Evolutionary conservation across 768 basidiomycete genomes (phyloP).

Genomic region (Peribolospora kevripleyi): DNA sequence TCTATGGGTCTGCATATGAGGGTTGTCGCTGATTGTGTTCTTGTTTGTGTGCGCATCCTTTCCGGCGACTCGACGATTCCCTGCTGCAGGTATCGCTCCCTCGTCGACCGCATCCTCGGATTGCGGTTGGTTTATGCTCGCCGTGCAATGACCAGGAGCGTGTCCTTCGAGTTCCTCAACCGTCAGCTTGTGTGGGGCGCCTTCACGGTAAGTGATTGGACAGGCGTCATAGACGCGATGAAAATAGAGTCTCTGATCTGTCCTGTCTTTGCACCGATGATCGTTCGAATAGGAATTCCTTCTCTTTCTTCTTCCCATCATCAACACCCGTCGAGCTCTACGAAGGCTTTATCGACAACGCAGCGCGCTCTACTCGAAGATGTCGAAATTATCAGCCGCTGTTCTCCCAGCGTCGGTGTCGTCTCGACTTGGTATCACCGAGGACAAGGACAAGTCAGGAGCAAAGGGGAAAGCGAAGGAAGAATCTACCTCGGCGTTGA

Average conservation of each 20-base stretch:
- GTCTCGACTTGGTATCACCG: slow-evolving; percentile 7
- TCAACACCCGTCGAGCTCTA: slow-evolving; percentile 42
- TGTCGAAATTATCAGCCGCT: slow-evolving; percentile 9
- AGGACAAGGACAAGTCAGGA: slow-evolving; percentile 8
- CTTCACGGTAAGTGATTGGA: slow-evolving; percentile 47
- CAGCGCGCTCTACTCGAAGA: slow-evolving; percentile 9
- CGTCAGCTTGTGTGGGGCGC: slow-evolving; percentile 99
- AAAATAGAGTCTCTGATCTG: neutral
- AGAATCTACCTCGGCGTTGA: too few relatives aligned
- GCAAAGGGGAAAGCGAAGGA: too few relatives aligned
- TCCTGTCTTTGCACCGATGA: neutral
- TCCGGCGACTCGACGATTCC: neutral
- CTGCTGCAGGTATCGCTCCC: slow-evolving; percentile 47
- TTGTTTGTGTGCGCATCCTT: neutral
- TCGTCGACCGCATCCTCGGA: slow-evolving; percentile 49
- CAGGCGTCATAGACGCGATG: slow-evolving; percentile 1
- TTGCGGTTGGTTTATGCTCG: slow-evolving; percentile 52
- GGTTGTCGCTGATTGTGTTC: neutral
- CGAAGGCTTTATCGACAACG: slow-evolving; percentile 28
- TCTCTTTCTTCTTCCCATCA: slow-evolving; percentile 65
- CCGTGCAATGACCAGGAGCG: slow-evolving; percentile 44
- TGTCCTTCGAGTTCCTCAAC: slow-evolving; percentile 98
- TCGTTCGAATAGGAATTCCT: slow-evolving; percentile 53
- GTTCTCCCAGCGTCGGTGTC: slow-evolving; percentile 13
- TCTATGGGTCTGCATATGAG: neutral